phyloP scores from a whole-genome alignment of 768 basidiomycete species.

The Krasilnikovozyma curviuscula region DNA sequence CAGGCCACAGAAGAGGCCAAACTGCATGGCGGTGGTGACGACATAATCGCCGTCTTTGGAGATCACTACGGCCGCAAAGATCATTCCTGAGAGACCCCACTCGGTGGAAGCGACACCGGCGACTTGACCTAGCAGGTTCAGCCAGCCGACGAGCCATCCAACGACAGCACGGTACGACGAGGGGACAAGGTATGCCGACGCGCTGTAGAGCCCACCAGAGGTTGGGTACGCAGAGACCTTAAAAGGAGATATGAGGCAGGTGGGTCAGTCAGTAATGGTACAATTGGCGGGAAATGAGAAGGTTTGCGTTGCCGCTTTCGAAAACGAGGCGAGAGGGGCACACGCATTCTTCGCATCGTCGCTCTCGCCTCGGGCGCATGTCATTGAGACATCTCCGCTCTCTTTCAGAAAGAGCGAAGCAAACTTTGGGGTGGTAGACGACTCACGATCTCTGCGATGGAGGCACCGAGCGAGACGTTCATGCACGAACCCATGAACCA shows the following conservation, averaged over 20 bases:
- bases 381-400: not conserved
- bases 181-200: conserved; percentile 29
- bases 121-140: conserved; percentile 11
- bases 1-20: conserved; percentile 57
- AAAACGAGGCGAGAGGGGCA: conserved; percentile 12
- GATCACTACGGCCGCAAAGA: conserved; percentile 40
- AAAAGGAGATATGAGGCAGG: conserved; percentile 15
- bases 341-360: too few species aligned
- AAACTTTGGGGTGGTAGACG: conserved; percentile 16
- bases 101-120: conserved; percentile 10
- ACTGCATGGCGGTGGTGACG: conserved; percentile 49
- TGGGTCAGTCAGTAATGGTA: conserved; percentile 7
- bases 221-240: conserved; percentile 31
- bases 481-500: conserved; percentile 12
- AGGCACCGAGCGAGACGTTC: conserved; percentile 11
- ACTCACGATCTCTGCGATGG: conserved; percentile 19
- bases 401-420: not conserved
- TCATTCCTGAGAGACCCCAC: conserved; percentile 17
- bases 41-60: conserved; percentile 38
- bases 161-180: conserved; percentile 13
- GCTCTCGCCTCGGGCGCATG: too few species aligned
- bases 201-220: conserved; percentile 30
- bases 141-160: conserved; percentile 27
- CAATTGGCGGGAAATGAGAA: conserved; percentile 15
- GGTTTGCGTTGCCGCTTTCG: conserved; percentile 13